Evolutionary conservation across 2,329 filamentous ascomycete species (phyloP).

Genomic region (Colletotrichum sidae): DNA sequence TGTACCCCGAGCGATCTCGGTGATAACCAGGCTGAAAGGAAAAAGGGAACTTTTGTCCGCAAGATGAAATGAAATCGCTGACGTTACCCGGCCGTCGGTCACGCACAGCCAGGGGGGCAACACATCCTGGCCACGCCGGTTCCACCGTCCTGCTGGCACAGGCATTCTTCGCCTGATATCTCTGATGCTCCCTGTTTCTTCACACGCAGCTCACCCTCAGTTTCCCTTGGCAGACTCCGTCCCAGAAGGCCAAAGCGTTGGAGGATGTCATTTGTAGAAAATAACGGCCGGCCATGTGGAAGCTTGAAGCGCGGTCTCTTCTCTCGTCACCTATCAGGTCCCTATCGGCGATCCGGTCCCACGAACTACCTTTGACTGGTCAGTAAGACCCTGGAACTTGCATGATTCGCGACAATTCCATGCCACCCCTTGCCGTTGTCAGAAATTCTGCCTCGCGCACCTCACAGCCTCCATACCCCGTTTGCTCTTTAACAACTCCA

Average conservation of each 20-base stretch:
- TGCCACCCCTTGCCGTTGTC: neutral
- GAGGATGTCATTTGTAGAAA: neutral
- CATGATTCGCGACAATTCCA: slow-evolving; percentile 22
- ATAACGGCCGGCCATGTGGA: neutral
- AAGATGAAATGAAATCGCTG: neutral
- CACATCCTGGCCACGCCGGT: slow-evolving; percentile 12
- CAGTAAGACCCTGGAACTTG: slow-evolving; percentile 1
- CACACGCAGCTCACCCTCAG: neutral
- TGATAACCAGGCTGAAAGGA: neutral
- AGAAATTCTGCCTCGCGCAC: neutral
- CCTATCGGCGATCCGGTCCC: slow-evolving; percentile 10
- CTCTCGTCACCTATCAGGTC: slow-evolving; percentile 9
- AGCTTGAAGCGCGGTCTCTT: neutral
- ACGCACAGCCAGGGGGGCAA: neutral
- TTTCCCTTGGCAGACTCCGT: neutral
- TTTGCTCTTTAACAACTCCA: neutral
- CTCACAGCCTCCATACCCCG: neutral
- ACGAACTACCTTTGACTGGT: neutral
- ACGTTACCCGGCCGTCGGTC: slow-evolving; percentile 8
- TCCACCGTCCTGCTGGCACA: slow-evolving; percentile 6
- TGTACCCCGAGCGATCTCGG: neutral
- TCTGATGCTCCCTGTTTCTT: slow-evolving; percentile 3
- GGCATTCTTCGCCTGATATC: slow-evolving; percentile 8
- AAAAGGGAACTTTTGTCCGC: neutral
- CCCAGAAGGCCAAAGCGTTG: slow-evolving; percentile 17